These are phyloP conservation scores for Coemansia sp. DNA, from an alignment of 192 early-diverging fungal genomes.

Conservation along the genomic window DNA sequence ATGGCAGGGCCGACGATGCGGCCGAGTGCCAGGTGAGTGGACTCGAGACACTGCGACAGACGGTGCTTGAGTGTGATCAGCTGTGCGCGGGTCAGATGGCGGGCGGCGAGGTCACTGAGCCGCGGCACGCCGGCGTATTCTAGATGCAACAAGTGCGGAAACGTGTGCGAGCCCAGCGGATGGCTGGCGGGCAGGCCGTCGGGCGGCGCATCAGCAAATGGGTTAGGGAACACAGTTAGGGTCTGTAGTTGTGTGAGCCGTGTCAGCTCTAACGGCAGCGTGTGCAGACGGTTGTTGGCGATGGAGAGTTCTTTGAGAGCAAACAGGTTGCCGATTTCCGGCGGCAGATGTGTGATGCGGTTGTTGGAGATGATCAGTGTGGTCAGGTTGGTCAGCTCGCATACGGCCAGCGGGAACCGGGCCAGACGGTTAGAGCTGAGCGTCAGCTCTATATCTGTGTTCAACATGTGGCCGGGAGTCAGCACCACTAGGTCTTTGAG, in stretches of 20 bases:
- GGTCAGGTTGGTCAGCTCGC: slow-evolving; percentile 54
- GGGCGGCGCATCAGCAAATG: slow-evolving; percentile 23
- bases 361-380: slow-evolving; percentile 53
- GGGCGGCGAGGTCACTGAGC: slow-evolving; percentile 47
- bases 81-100: slow-evolving; percentile 24
- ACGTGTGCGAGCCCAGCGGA: slow-evolving; percentile 6
- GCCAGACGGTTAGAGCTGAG: slow-evolving; percentile 36
- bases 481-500: slow-evolving; percentile 53
- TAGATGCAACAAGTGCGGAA: slow-evolving; percentile 17
- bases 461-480: slow-evolving; percentile 38
- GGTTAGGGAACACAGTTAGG: slow-evolving; percentile 44
- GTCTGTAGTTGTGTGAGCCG: slow-evolving; percentile 27
- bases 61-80: slow-evolving; percentile 29
- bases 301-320: slow-evolving; percentile 52
- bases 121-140: slow-evolving; percentile 25
- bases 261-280: slow-evolving; percentile 43
- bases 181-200: neutral
- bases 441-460: slow-evolving; percentile 38
- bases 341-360: slow-evolving; percentile 43
- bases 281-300: slow-evolving; percentile 37
- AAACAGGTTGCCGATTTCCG: slow-evolving; percentile 46
- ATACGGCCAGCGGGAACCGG: slow-evolving; percentile 41
- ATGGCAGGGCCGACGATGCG: slow-evolving; percentile 31
- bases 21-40: slow-evolving; percentile 25
- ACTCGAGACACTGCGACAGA: slow-evolving; percentile 29